Evolutionary conservation across 2,329 filamentous ascomycete genomes (phyloP).

Genomic region (Fusarium beomiforme): DNA sequence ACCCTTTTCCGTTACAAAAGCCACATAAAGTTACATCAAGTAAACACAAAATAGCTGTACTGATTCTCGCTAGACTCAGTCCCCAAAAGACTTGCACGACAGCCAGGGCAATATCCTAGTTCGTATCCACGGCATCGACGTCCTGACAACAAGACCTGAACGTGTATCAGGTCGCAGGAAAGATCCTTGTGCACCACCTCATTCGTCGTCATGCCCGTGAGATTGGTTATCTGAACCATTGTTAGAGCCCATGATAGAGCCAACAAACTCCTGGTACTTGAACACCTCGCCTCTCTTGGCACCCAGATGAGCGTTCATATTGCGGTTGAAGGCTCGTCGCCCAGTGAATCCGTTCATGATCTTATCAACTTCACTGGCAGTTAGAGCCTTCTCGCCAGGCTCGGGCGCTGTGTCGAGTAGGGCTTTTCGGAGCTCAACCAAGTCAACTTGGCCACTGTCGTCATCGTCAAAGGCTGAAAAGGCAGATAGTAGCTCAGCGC

Average conservation of each 20-base stretch:
- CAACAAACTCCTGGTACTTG: slow-evolving; percentile 91
- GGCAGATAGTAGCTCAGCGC: slow-evolving; percentile 84
- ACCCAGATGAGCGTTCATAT: slow-evolving; percentile 60
- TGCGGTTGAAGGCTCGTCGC: slow-evolving; percentile 81
- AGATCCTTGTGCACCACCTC: neutral
- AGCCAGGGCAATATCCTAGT: neutral
- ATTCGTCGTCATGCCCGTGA: slow-evolving; percentile 43
- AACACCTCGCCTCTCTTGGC: slow-evolving; percentile 86
- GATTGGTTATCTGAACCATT: slow-evolving; percentile 49
- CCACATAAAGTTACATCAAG: slow-evolving; percentile 1
- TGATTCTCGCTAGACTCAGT: neutral
- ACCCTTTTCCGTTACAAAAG: slow-evolving; percentile 22
- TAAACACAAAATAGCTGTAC: neutral
- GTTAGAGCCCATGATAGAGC: slow-evolving; percentile 68
- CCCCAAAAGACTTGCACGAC: neutral
- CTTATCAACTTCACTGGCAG: slow-evolving; percentile 81
- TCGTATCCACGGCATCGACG: neutral
- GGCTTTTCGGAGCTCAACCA: slow-evolving; percentile 83
- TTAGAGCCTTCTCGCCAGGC: slow-evolving; percentile 71
- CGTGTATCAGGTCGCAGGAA: neutral
- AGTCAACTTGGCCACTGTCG: slow-evolving; percentile 91
- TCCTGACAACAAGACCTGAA: neutral
- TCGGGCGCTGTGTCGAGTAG: slow-evolving; percentile 85
- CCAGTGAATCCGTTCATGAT: slow-evolving; percentile 90
- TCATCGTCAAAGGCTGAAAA: slow-evolving; percentile 97